Conservation (phyloP, 2,329 filamentous ascomycete species). For the Coniella vitis region DNA sequence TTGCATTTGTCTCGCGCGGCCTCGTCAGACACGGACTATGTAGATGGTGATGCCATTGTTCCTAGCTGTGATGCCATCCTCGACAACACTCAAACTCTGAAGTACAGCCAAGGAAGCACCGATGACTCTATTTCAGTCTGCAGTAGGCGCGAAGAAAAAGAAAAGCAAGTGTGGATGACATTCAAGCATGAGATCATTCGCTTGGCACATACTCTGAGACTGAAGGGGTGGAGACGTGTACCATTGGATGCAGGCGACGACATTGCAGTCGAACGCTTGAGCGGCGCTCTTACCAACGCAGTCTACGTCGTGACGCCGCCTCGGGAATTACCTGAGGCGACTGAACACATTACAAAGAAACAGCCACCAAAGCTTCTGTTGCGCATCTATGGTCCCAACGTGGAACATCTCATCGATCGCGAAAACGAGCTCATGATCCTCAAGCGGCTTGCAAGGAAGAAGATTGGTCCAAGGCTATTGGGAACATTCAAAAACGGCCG, state of each 20-base stretch:
- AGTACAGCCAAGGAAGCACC: slow-evolving; percentile 48
- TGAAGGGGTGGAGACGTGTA: slow-evolving; percentile 88
- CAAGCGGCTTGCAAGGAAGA: slow-evolving; percentile 78
- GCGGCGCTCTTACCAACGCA: slow-evolving; percentile 90
- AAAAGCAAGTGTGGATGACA: slow-evolving; percentile 68
- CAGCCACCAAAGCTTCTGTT: slow-evolving; percentile 66
- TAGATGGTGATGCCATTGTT: slow-evolving; percentile 74
- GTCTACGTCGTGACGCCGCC: slow-evolving; percentile 92
- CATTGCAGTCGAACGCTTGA: slow-evolving; percentile 68
- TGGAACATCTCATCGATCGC: slow-evolving; percentile 91
- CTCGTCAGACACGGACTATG: slow-evolving; percentile 80
- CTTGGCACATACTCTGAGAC: slow-evolving; percentile 75
- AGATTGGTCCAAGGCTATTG: slow-evolving; percentile 83
- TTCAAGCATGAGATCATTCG: slow-evolving; percentile 94
- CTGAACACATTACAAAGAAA: slow-evolving; percentile 29
- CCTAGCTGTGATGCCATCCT: slow-evolving; percentile 77
- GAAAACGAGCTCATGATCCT: slow-evolving; percentile 85
- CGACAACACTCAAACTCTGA: slow-evolving; percentile 85
- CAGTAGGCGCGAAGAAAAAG: slow-evolving; percentile 51
- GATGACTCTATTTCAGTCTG: slow-evolving; percentile 36
- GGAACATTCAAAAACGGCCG: slow-evolving; percentile 92
- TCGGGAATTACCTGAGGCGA: slow-evolving; percentile 42
- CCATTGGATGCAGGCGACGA: slow-evolving; percentile 62
- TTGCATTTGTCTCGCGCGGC: slow-evolving; percentile 39
- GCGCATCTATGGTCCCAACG: slow-evolving; percentile 89